Conservation (phyloP, 2,329 filamentous ascomycete genomes). For the Stagonosporopsis cucurbitacearum region DNA sequence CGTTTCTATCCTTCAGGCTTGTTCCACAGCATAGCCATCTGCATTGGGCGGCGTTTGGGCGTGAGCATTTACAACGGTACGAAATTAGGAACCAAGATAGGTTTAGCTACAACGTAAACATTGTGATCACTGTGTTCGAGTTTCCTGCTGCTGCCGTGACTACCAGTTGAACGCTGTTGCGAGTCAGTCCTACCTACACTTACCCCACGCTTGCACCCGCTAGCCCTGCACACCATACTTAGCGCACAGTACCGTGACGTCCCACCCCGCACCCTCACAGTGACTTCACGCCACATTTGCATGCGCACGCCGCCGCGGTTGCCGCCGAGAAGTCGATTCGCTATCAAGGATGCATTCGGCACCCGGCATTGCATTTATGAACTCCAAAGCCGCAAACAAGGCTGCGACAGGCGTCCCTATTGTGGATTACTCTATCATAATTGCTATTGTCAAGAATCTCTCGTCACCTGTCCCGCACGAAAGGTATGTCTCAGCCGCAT, state of each 20-base stretch:
- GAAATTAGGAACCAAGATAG: neutral
- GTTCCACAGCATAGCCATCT: slow-evolving; percentile 7
- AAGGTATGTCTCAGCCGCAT: slow-evolving; percentile 8
- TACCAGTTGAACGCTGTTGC: neutral
- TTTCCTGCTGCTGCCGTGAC: neutral
- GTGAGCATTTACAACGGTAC: slow-evolving; percentile 32
- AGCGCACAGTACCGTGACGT: slow-evolving; percentile 29
- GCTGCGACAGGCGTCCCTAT: neutral
- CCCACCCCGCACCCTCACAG: slow-evolving; percentile 32
- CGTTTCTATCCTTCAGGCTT: slow-evolving; percentile 23
- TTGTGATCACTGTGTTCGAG: neutral
- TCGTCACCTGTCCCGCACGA: slow-evolving; percentile 7
- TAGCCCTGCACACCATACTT: slow-evolving; percentile 24
- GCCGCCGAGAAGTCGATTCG: neutral
- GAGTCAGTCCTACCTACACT: slow-evolving; percentile 10
- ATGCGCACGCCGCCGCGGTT: slow-evolving; percentile 11
- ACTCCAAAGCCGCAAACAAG: too few species aligned
- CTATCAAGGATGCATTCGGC: neutral
- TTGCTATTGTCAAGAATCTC: neutral
- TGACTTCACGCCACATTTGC: slow-evolving; percentile 12
- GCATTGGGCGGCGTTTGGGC: slow-evolving; percentile 38
- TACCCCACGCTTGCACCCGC: slow-evolving; percentile 18
- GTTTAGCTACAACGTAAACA: neutral
- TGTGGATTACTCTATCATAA: too few species aligned
- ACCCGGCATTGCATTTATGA: neutral